phyloP scores from a whole-genome alignment of 768 basidiomycete genomes.

The Mycena chlorophos region DNA sequence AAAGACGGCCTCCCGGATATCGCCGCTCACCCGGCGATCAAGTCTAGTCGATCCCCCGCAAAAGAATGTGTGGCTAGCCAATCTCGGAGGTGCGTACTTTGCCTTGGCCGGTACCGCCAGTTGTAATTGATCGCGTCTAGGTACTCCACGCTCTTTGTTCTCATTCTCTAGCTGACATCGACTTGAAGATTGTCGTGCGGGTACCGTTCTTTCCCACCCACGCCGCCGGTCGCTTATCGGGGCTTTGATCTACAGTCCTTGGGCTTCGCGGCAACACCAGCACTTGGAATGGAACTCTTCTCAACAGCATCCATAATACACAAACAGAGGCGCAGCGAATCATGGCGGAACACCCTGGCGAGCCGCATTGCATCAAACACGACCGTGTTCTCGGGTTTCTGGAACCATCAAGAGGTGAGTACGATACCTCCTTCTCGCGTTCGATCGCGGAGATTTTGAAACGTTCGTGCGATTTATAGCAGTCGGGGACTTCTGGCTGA shows the following conservation, averaged over 20 bases:
- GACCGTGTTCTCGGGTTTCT: conserved; percentile 55
- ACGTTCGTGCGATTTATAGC: conserved; percentile 28
- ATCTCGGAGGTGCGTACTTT: conserved; percentile 41
- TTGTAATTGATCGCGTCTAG: background rate
- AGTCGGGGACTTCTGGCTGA: conserved; percentile 47
- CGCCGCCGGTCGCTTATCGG: conserved; percentile 3
- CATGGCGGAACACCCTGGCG: conserved; percentile 49
- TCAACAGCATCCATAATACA: conserved; percentile 46
- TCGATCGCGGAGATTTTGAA: background rate
- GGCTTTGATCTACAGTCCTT: conserved; percentile 32
- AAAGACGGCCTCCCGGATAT: background rate
- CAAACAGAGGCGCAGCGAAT: conserved; percentile 50
- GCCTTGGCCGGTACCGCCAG: too few relatives aligned
- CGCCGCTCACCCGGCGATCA: background rate
- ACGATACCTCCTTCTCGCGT: conserved; percentile 23
- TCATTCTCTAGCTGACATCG: background rate
- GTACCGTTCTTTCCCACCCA: conserved; percentile 25
- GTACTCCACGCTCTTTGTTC: background rate
- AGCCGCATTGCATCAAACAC: conserved; percentile 44
- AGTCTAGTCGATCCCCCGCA: conserved; percentile 51
- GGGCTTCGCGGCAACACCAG: conserved; percentile 34
- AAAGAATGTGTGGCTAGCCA: conserved; percentile 58
- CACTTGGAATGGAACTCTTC: conserved; percentile 42
- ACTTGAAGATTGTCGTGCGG: conserved; percentile 46
- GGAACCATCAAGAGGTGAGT: conserved; percentile 55